These are phyloP conservation scores for Alternaria gaisen DNA, from an alignment of 2,329 filamentous ascomycete species.

Conservation along the genomic window DNA sequence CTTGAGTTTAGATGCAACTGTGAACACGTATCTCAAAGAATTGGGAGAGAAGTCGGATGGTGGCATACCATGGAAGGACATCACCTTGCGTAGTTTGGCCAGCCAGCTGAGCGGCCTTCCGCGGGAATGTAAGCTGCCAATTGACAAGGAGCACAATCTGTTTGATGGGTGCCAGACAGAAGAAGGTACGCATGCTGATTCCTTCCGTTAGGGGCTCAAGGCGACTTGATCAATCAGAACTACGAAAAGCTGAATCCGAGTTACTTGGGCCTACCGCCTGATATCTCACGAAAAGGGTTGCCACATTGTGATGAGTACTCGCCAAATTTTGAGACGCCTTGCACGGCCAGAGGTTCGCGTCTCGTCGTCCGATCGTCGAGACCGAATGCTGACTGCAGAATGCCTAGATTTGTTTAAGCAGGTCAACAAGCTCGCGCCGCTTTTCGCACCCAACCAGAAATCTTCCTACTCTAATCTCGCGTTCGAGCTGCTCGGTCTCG, in stretches of 20 bases:
- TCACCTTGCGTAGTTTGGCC: constrained; percentile 54
- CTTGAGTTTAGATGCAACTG: constrained; percentile 46
- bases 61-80: constrained; percentile 52
- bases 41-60: constrained; percentile 40
- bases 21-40: constrained; percentile 46
- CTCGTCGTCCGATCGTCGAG: neutral
- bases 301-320: constrained; percentile 49
- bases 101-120: constrained; percentile 56
- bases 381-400: constrained; percentile 10
- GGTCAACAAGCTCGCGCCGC: constrained; percentile 42
- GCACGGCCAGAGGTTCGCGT: constrained; percentile 32
- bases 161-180: constrained; percentile 19
- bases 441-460: constrained; percentile 55
- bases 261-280: constrained; percentile 48
- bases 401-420: constrained; percentile 43
- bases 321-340: constrained; percentile 40
- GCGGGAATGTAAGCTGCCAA: constrained; percentile 45
- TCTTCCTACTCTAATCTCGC: constrained; percentile 55
- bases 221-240: constrained; percentile 37
- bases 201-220: constrained; percentile 37
- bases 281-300: constrained; percentile 38
- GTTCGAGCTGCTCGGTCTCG: constrained; percentile 54
- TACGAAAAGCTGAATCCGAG: constrained; percentile 8
- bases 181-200: constrained; percentile 39
- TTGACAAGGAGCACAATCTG: neutral